Evolutionary conservation across 345 rosid genomes (phyloP).

Genomic region (Anacardium occidentale): DNA sequence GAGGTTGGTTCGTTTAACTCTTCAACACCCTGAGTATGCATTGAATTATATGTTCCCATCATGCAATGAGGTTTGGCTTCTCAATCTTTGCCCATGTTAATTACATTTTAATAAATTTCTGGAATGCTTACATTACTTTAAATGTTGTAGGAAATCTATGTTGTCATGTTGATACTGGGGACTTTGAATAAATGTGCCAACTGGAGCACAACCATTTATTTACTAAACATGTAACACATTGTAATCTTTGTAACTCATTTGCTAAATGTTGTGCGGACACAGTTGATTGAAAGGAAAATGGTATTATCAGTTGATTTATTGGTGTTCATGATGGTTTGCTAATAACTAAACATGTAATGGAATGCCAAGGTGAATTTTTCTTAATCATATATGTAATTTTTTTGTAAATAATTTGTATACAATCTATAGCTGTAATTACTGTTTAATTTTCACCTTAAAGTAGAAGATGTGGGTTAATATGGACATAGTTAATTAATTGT

Average conservation of each 20-base stretch:
- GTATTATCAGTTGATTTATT: background rate
- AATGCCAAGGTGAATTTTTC: background rate
- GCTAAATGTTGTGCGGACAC: background rate
- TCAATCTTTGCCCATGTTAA: constrained; percentile 7
- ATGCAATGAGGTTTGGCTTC: constrained; percentile 50
- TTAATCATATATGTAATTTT: background rate
- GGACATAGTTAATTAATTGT: background rate
- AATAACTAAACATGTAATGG: background rate
- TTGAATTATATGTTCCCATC: constrained; percentile 59
- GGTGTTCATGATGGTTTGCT: background rate
- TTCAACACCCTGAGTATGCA: constrained; percentile 51
- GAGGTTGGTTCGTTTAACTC: constrained; percentile 72
- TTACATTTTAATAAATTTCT: background rate
- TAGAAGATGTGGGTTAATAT: too few species aligned
- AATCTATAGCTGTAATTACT: background rate
- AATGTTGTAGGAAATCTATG: background rate
- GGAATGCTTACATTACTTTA: background rate
- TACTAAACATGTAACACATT: background rate
- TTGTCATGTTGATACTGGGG: background rate
- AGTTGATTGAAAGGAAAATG: background rate
- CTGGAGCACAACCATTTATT: background rate
- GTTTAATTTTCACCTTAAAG: background rate
- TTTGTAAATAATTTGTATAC: background rate
- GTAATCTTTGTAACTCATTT: background rate
- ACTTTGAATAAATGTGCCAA: background rate